Base-by-base conservation (phyloP, 768 basidiomycete species). In the Termitomyces sp. region DNA sequence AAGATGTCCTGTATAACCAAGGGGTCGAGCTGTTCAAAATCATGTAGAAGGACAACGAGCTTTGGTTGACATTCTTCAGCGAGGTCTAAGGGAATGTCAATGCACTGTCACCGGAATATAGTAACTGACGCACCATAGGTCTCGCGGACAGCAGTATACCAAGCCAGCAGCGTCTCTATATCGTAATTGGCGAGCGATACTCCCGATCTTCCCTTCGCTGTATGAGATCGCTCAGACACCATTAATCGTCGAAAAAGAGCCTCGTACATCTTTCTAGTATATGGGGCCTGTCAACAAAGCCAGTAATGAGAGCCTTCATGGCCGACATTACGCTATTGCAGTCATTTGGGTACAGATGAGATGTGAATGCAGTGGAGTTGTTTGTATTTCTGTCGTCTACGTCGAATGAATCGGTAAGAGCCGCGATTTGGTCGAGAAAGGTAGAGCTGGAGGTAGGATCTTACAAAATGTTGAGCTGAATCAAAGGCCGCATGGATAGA, bases 11-110 rank as follows among this genome's bases (percentile, higher is more conserved):
- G 82, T 45, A 91, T 66, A 2, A 91, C 76, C 2, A 58, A 51
- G 0, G 80, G 69, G 52, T 89, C 87, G 46, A 88, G 81, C 63
- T 84, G 81, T 62, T 91, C 89, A 58, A 92, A 89, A 53, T 88
- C 85, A 53, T 89, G 87, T 20, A 91, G 62, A 12, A 91, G 62
- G 9, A 88, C 72, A 22, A 85, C 74, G 3, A 91, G 75, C 35
- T 75, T 69, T 10, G 64, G 77, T 11, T 58, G 54, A 22, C 52
- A 23, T 22, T 53, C 56, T 50, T 52, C 49, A 31, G 50, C 52
- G n/a, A 51, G n/a, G 25, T 43, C 47, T 56, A 39, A 33, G 20
- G 31, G 9, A 51, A 50, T 47, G n/a, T 51, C 15, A 47, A 29
- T 11, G 15, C 7, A 20, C 22, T 18, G 9, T 48, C 10, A 36